These are phyloP conservation scores for Lentinula lateritia DNA, from an alignment of 768 basidiomycete genomes.

Conservation along the genomic window DNA sequence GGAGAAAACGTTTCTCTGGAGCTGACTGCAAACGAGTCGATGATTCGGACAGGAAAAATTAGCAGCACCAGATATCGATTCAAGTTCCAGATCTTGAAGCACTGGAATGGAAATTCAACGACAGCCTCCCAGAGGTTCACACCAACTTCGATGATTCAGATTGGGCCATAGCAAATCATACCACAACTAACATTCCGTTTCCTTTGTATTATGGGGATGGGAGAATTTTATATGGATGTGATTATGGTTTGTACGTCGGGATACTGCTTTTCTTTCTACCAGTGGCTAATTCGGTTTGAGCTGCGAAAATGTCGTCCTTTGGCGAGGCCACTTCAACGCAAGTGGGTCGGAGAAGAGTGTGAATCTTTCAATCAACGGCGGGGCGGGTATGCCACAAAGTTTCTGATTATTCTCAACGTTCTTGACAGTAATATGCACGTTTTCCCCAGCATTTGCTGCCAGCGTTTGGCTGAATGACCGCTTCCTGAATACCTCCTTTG, in stretches of 20 bases:
- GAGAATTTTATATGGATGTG: constrained; percentile 77
- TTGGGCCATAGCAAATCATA: constrained; percentile 68
- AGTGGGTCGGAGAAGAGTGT: constrained; percentile 57
- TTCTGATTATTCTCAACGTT: neutral
- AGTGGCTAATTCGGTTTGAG: constrained; percentile 26
- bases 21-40: constrained; percentile 16
- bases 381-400: constrained; percentile 46
- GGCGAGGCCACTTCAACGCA: constrained; percentile 75
- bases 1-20: constrained; percentile 38
- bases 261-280: neutral
- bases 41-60: neutral
- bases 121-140: constrained; percentile 70
- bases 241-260: constrained; percentile 73
- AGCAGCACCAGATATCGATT: neutral
- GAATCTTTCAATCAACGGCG: constrained; percentile 77
- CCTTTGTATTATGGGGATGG: constrained; percentile 72
- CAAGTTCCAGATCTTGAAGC: neutral
- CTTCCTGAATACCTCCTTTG: constrained; percentile 68
- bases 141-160: constrained; percentile 50
- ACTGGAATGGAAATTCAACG: constrained; percentile 64
- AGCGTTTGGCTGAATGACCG: constrained; percentile 75
- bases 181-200: constrained; percentile 66
- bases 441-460: constrained; percentile 63
- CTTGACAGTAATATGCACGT: neutral
- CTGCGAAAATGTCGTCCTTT: constrained; percentile 78